phyloP scores from a whole-genome alignment of 768 basidiomycete genomes.

The Amanita pseudoporphyria region DNA sequence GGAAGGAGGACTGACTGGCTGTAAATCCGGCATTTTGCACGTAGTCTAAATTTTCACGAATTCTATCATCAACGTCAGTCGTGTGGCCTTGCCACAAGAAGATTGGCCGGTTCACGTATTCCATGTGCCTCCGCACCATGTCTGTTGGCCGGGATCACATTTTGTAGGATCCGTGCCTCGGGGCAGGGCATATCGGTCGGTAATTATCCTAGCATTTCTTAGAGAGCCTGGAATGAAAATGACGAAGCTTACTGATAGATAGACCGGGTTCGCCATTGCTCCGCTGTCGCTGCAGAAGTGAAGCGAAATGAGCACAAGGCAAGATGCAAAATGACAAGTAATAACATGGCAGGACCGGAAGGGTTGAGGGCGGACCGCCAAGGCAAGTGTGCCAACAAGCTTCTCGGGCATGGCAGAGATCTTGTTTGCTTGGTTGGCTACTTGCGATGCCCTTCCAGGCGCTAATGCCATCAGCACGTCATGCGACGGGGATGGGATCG shows the following conservation, averaged over 20 bases:
- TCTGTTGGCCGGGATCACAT: constrained; percentile 52
- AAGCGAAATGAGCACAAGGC: constrained; percentile 15
- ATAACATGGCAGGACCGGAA: constrained; percentile 12
- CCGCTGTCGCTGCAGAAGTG: constrained; percentile 50
- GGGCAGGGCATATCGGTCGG: constrained; percentile 69
- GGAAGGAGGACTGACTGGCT: constrained; percentile 35
- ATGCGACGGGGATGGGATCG: too few relatives aligned
- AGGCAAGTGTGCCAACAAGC: not conserved
- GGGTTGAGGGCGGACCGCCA: not conserved
- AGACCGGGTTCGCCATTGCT: constrained; percentile 67
- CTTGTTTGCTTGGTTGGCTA: too few relatives aligned
- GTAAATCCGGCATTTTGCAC: constrained; percentile 78
- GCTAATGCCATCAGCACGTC: too few relatives aligned
- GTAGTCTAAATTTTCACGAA: constrained; percentile 75
- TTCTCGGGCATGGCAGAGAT: not conserved
- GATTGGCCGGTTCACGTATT: constrained; percentile 30
- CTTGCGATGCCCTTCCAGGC: too few relatives aligned
- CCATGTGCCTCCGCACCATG: constrained; percentile 89
- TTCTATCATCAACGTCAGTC: constrained; percentile 21
- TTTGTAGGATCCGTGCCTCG: constrained; percentile 36
- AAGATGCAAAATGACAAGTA: constrained; percentile 15
- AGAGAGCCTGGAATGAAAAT: not conserved
- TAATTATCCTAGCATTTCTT: constrained; percentile 40
- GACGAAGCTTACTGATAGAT: constrained; percentile 59
- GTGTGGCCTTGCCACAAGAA: not conserved